phyloP scores from a whole-genome alignment of 202 grass and related monocot species.

The Panicum hallii region DNA sequence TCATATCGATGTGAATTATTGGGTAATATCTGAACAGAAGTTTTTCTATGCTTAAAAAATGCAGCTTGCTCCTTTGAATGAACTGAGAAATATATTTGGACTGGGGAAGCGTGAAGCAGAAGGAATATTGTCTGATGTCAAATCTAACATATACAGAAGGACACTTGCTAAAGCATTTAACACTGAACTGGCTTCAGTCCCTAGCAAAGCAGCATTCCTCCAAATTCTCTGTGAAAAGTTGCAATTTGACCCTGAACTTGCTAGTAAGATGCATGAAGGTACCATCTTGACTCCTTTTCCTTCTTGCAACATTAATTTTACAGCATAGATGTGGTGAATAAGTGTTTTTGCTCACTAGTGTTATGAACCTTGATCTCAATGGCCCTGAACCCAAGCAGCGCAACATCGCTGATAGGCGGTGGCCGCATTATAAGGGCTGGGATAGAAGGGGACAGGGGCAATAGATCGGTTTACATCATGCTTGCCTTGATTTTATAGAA shows the following conservation, averaged over 20 bases:
- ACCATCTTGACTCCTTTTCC: slow-evolving; percentile 34
- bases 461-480: not conserved
- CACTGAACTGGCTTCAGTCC: slow-evolving; percentile 69
- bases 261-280: slow-evolving; percentile 99
- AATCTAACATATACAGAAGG: slow-evolving; percentile 86
- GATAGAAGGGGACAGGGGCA: not conserved
- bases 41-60: slow-evolving; percentile 43
- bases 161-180: slow-evolving; percentile 83
- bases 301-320: slow-evolving; percentile 40
- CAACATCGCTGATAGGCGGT: not conserved
- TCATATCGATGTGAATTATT: slow-evolving; percentile 31
- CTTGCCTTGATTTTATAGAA: not conserved
- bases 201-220: slow-evolving; percentile 95
- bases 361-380: not conserved
- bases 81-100: slow-evolving; percentile 95
- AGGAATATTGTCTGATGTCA: slow-evolving; percentile 84
- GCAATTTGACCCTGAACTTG: slow-evolving; percentile 83
- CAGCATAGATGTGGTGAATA: slow-evolving; percentile 22
- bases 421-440: not conserved
- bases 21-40: slow-evolving; percentile 35
- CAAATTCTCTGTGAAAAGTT: slow-evolving; percentile 95
- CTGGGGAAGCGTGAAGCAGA: slow-evolving; percentile 93
- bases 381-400: not conserved
- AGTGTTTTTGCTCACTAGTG: not conserved
- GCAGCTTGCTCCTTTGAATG: slow-evolving; percentile 82